Conservation (phyloP, 2,329 filamentous ascomycete genomes). For the Teratosphaeria nubilosa region DNA sequence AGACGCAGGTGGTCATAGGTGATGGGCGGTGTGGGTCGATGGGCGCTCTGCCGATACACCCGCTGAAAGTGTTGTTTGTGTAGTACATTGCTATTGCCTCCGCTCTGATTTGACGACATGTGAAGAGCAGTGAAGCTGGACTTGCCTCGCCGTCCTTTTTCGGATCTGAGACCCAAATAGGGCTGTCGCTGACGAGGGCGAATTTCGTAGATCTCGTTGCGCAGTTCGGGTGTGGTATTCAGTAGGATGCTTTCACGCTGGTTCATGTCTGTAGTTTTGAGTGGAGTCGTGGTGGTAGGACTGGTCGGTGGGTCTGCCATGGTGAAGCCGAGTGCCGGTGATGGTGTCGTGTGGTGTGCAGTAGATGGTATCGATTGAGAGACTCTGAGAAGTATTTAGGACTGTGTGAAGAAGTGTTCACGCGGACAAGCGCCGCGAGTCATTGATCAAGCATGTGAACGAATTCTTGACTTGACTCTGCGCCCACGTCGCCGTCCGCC, state of each 20-base stretch:
- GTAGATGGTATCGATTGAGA: too few relatives aligned
- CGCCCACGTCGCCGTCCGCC: too few relatives aligned
- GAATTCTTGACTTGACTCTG: background rate
- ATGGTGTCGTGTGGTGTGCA: background rate
- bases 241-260: background rate
- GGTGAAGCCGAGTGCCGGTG: background rate
- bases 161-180: background rate
- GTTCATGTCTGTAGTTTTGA: background rate
- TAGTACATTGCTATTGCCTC: background rate
- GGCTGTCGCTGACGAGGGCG: background rate
- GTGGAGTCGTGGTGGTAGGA: background rate
- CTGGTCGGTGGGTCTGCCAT: background rate
- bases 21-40: background rate
- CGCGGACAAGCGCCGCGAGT: background rate
- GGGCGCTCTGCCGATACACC: background rate
- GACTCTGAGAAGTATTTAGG: too few relatives aligned
- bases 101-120: background rate
- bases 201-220: conserved; percentile 1
- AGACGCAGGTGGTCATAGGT: background rate
- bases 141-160: background rate
- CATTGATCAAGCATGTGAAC: background rate
- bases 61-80: background rate
- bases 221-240: background rate
- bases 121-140: background rate
- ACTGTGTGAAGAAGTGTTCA: background rate